phyloP scores from a whole-genome alignment of 169 alveolate species.

The Miamiensis avidus region DNA sequence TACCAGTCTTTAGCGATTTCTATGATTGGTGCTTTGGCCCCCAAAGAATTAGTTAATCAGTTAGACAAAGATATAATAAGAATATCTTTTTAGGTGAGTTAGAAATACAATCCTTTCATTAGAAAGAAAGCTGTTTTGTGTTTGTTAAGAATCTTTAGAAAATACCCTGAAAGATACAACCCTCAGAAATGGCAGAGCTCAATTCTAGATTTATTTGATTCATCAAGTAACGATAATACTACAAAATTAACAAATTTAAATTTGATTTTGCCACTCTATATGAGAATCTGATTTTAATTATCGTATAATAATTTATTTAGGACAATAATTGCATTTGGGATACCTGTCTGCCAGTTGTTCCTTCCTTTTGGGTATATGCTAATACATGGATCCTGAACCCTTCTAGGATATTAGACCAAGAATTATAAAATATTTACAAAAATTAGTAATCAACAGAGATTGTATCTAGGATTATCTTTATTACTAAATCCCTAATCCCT shows the following conservation, averaged over 20 bases:
- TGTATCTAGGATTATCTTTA: constrained; percentile 80
- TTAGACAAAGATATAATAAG: constrained; percentile 72
- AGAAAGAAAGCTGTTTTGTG: constrained; percentile 82
- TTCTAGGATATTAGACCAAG: constrained; percentile 53
- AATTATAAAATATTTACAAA: constrained; percentile 59
- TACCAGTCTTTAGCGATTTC: constrained; percentile 83
- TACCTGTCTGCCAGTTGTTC: constrained; percentile 41
- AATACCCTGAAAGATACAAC: constrained; percentile 33
- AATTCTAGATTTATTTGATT: background rate
- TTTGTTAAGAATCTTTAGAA: constrained; percentile 64
- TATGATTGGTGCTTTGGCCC: constrained; percentile 75
- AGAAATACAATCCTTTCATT: constrained; percentile 53
- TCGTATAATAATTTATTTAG: background rate
- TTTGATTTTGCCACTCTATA: too few species aligned
- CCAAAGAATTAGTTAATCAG: constrained; percentile 69
- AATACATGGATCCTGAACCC: constrained; percentile 43
- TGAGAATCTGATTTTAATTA: too few species aligned
- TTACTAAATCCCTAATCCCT: constrained; percentile 86
- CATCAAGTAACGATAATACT: background rate
- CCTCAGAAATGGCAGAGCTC: constrained; percentile 32
- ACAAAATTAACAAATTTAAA: too few species aligned
- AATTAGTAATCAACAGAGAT: constrained; percentile 54
- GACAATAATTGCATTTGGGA: constrained; percentile 22
- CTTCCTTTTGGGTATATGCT: constrained; percentile 31
- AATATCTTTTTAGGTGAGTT: constrained; percentile 50